A percentile compares a stretch with the other conserved stretches of the same genome.
These are phyloP conservation scores for Antrodiella citrinella DNA, from an alignment of 768 basidiomycete species.

Conservation along the genomic window DNA sequence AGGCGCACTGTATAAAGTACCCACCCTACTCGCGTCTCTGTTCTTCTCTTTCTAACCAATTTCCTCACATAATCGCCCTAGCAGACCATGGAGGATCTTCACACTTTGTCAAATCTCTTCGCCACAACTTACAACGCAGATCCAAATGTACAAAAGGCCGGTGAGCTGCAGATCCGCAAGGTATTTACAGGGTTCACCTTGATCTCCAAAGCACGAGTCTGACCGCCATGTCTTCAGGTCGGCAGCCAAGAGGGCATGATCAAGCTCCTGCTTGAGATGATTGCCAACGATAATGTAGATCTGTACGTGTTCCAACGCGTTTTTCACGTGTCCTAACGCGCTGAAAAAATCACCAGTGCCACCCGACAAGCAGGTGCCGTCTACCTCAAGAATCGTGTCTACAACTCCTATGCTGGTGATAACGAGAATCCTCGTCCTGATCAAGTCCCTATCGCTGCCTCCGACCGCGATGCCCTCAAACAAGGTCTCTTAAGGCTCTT, in stretches of 20 bases:
- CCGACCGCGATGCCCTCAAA: slow-evolving; percentile 72
- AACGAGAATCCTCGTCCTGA: slow-evolving; percentile 42
- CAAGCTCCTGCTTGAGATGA: slow-evolving; percentile 78
- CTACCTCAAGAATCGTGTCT: slow-evolving; percentile 87
- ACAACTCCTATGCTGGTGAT: slow-evolving; percentile 53
- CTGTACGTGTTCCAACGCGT: slow-evolving; percentile 50
- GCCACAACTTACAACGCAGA: slow-evolving; percentile 75
- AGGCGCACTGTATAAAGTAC: not conserved
- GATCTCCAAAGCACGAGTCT: not conserved
- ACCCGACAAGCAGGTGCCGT: slow-evolving; percentile 82
- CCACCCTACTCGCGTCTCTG: not conserved
- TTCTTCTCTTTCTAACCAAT: not conserved
- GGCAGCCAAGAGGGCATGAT: slow-evolving; percentile 76
- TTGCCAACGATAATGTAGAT: slow-evolving; percentile 70
- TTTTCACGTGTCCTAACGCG: slow-evolving; percentile 5
- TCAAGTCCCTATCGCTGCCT: slow-evolving; percentile 48
- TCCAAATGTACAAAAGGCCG: slow-evolving; percentile 79
- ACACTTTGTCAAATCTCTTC: slow-evolving; percentile 70
- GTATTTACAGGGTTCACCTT: slow-evolving; percentile 26
- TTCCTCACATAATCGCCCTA: not conserved
- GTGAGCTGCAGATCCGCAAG: slow-evolving; percentile 84
- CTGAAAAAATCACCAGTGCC: slow-evolving; percentile 35
- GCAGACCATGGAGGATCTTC: slow-evolving; percentile 54
- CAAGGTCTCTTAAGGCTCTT: slow-evolving; percentile 61
- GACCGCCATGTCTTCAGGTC: slow-evolving; percentile 36